Conservation (phyloP, 2,329 filamentous ascomycete species). For the Myriosclerotinia curreyana region DNA sequence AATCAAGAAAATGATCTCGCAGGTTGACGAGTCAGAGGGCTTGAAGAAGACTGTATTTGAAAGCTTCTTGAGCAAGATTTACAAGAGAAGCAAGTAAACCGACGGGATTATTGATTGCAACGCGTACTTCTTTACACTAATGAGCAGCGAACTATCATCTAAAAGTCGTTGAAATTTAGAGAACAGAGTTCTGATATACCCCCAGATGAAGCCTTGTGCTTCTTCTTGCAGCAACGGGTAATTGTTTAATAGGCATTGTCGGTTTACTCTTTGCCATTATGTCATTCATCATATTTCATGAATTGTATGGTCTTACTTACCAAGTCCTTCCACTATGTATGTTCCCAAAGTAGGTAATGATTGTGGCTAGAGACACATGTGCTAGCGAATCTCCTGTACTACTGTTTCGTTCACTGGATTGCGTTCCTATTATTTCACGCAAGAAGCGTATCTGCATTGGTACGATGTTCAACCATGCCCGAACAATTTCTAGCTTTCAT, state of each 20-base stretch:
- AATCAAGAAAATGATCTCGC: constrained; percentile 69
- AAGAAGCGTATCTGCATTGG: background rate
- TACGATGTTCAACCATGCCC: background rate
- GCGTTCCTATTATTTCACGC: background rate
- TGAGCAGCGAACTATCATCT: constrained; percentile 1
- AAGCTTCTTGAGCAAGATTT: constrained; percentile 90
- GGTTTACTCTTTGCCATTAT: background rate
- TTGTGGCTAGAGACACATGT: background rate
- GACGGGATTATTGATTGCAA: background rate
- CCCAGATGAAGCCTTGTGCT: background rate
- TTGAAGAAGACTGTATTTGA: constrained; percentile 90
- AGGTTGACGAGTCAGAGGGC: constrained; percentile 81
- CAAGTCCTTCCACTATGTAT: background rate
- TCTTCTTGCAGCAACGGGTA: background rate
- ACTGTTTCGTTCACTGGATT: background rate
- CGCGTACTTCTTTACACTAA: constrained; percentile 1
- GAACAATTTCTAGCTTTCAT: background rate
- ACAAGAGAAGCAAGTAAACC: constrained; percentile 92
- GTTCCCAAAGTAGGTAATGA: background rate
- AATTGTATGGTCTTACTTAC: background rate
- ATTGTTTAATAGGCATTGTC: background rate
- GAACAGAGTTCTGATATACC: constrained; percentile 14
- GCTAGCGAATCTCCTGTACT: background rate
- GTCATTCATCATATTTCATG: background rate
- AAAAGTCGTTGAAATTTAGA: constrained; percentile 7